Conservation (phyloP, 2,329 filamentous ascomycete species). For the Curvularia sp. region DNA sequence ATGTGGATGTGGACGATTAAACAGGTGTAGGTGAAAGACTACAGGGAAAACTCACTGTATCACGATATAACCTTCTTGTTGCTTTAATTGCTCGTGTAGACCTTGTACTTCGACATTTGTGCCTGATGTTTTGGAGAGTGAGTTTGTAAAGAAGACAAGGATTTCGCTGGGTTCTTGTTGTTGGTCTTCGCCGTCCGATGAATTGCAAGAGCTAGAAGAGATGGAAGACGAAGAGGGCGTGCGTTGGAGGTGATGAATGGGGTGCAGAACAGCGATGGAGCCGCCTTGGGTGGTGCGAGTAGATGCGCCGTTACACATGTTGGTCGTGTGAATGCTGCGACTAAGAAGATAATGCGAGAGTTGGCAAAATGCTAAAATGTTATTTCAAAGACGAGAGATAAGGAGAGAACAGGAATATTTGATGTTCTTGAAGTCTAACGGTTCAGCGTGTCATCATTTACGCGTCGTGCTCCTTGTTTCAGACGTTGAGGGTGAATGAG, state of each 20-base stretch:
- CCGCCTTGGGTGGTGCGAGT: constrained; percentile 44
- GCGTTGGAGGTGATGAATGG: constrained; percentile 11
- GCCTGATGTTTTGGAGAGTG: constrained; percentile 22
- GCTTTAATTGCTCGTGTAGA: constrained; percentile 14
- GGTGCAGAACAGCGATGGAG: constrained; percentile 44
- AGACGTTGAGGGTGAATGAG: constrained; percentile 36
- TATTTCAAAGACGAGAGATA: too few species aligned
- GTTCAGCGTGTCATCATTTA: neutral
- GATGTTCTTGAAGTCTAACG: neutral
- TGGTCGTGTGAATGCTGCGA: neutral
- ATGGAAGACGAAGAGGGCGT: neutral
- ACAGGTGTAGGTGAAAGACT: neutral
- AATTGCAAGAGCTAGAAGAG: neutral
- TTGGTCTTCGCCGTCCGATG: constrained; percentile 2
- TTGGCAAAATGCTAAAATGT: too few species aligned
- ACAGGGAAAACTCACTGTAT: constrained; percentile 36
- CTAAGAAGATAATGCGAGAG: neutral
- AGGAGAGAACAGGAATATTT: neutral
- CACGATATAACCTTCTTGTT: constrained; percentile 29
- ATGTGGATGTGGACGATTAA: neutral
- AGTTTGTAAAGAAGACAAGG: constrained; percentile 40
- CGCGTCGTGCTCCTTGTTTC: constrained; percentile 2
- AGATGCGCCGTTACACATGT: constrained; percentile 44
- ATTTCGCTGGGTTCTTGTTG: constrained; percentile 29
- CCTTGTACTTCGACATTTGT: constrained; percentile 42